Conservation (phyloP, 306 rosid species). For the Prunus fruticosa region DNA sequence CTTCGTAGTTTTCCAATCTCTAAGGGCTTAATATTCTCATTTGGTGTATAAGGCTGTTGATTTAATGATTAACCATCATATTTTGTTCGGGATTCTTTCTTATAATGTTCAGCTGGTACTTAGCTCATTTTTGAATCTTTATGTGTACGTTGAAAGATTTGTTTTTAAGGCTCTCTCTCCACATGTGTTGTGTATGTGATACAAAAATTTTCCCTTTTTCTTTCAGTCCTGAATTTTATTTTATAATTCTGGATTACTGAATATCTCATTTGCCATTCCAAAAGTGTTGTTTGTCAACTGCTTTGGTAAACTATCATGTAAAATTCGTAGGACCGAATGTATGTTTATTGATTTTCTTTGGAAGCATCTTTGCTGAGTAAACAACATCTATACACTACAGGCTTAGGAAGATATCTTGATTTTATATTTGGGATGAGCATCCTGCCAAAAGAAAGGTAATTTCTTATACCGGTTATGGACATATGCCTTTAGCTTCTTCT, state of each 20-base stretch:
- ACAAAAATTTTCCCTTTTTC: not conserved
- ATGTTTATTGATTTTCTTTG: not conserved
- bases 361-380: conserved; percentile 1
- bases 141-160: not conserved
- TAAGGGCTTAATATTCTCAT: not conserved
- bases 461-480: conserved; percentile 32
- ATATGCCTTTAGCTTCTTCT: not conserved
- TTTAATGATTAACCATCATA: not conserved
- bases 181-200: not conserved
- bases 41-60: not conserved
- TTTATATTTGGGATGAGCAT: conserved; percentile 42
- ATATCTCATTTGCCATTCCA: not conserved
- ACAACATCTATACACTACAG: conserved; percentile 31
- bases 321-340: not conserved
- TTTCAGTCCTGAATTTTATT: not conserved
- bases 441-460: conserved; percentile 36
- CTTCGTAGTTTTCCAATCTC: not conserved
- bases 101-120: conserved; percentile 41
- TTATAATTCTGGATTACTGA: not conserved
- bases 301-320: not conserved
- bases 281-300: not conserved
- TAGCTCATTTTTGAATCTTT: conserved; percentile 66
- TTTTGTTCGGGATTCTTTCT: not conserved
- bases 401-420: conserved; percentile 55
- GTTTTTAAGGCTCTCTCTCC: not conserved